Conservation (phyloP, 2,329 filamentous ascomycete genomes). For the Diaporthe vaccinii region DNA sequence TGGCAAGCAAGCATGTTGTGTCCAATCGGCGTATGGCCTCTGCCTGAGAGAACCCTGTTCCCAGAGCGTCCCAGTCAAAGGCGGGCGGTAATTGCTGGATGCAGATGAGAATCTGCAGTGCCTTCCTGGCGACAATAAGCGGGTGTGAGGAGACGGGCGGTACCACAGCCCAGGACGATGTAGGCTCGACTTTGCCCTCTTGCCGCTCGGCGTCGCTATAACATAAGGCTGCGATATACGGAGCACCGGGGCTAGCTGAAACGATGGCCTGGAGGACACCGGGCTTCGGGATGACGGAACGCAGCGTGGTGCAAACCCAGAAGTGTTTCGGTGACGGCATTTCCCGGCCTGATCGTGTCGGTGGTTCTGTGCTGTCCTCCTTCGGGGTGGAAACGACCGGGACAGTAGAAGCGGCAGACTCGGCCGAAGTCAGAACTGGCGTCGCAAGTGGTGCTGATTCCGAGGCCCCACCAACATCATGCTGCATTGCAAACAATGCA, state of each 20-base stretch:
- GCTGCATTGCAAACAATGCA: conserved; percentile 47
- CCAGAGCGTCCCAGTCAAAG: conserved; percentile 48
- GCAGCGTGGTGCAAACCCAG: conserved; percentile 50
- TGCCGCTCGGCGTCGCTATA: conserved; percentile 50
- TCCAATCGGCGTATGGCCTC: conserved; percentile 52
- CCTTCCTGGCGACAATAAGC: conserved; percentile 59
- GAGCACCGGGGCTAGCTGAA: conserved; percentile 45
- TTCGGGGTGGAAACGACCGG: conserved; percentile 11
- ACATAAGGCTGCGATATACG: conserved; percentile 50
- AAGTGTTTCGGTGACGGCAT: conserved; percentile 47
- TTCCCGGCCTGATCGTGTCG: conserved; percentile 38
- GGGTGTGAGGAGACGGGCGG: conserved; percentile 59
- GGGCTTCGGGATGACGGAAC: conserved; percentile 52
- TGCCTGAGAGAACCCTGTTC: conserved; percentile 44
- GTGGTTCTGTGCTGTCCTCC: neutral
- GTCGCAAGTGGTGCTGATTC: conserved; percentile 43
- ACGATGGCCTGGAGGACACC: conserved; percentile 51
- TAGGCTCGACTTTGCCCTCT: conserved; percentile 46
- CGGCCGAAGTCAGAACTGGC: conserved; percentile 40
- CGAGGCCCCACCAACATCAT: conserved; percentile 37
- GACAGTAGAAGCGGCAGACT: conserved; percentile 37
- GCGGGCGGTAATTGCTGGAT: conserved; percentile 60
- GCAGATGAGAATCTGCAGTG: conserved; percentile 61
- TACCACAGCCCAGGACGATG: conserved; percentile 45
- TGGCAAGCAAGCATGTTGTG: conserved; percentile 55